Evolutionary conservation across 371 early-diverging fungal genomes (phyloP).

Genomic region (Fennellomyces sp.): DNA sequence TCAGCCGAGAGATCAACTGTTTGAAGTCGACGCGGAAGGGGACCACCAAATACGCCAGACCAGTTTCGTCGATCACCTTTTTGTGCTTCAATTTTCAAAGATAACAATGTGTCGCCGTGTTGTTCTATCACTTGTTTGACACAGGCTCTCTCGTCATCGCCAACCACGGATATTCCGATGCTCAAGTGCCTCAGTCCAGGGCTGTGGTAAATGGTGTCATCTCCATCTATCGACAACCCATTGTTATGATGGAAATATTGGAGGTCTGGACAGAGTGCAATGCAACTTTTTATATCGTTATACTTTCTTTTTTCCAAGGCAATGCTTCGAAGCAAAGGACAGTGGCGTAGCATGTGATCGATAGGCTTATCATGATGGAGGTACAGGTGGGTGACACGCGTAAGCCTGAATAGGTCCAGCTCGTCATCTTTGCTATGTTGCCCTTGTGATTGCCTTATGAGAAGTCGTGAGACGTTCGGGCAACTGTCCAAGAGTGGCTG

Average conservation of each 20-base stretch:
- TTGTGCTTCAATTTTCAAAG: background rate
- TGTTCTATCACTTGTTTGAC: background rate
- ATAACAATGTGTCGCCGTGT: background rate
- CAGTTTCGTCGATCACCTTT: background rate
- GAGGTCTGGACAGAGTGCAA: background rate
- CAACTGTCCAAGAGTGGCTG: background rate
- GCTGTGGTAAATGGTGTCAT: no score
- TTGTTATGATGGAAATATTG: background rate
- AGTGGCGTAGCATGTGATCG: background rate
- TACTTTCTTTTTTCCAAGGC: background rate
- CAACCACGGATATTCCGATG: background rate
- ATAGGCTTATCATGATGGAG: background rate
- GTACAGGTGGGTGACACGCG: background rate
- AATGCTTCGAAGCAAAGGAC: background rate
- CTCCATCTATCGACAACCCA: no score
- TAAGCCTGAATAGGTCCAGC: background rate
- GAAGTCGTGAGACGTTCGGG: no score
- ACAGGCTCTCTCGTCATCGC: background rate
- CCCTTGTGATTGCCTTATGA: no score
- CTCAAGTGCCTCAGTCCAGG: background rate
- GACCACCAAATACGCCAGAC: background rate
- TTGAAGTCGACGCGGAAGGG: background rate
- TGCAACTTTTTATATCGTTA: no score
- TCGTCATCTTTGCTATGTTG: no score
- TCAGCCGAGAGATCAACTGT: background rate